These are phyloP conservation scores for Oldenlandia corymbosa DNA, from an alignment of 257 asterid species.

Conservation along the genomic window DNA sequence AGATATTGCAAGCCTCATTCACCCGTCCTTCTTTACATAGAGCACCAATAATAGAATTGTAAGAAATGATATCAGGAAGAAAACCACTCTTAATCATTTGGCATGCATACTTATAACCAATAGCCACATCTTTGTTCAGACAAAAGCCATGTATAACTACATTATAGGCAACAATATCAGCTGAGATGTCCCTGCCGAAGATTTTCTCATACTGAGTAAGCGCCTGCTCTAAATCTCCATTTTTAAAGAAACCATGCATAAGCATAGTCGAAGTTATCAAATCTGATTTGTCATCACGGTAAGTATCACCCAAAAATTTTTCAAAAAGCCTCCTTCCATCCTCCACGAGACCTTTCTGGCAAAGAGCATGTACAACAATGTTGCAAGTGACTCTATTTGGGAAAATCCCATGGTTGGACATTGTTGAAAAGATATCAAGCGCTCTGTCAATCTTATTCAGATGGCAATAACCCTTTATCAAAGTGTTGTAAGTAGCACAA, in stretches of 20 bases:
- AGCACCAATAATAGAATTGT: slow-evolving; percentile 56
- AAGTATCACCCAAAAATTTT: slow-evolving; percentile 42
- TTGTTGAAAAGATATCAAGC: slow-evolving; percentile 49
- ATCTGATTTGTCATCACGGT: slow-evolving; percentile 27
- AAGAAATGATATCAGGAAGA: slow-evolving; percentile 58
- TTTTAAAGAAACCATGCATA: slow-evolving; percentile 71
- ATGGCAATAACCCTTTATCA: slow-evolving; percentile 67
- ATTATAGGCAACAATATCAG: slow-evolving; percentile 71
- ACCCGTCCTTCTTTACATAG: slow-evolving; percentile 63
- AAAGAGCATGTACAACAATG: slow-evolving; percentile 73
- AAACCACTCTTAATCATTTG: slow-evolving; percentile 67
- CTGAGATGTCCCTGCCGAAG: slow-evolving; percentile 26
- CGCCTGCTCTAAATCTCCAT: slow-evolving; percentile 50
- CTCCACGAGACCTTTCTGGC: slow-evolving; percentile 56
- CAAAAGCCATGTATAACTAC: slow-evolving; percentile 61
- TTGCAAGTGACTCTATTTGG: slow-evolving; percentile 76
- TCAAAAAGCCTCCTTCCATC: slow-evolving; percentile 49
- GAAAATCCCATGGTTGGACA: slow-evolving; percentile 46
- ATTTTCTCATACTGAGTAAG: slow-evolving; percentile 49
- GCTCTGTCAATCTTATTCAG: slow-evolving; percentile 54
- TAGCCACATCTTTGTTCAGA: slow-evolving; percentile 39
- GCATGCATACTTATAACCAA: slow-evolving; percentile 38
- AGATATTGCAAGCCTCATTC: slow-evolving; percentile 66
- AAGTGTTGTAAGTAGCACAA: slow-evolving; percentile 76
- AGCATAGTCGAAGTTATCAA: slow-evolving; percentile 68